Evolutionary conservation across 2,329 filamentous ascomycete species (phyloP).

Genomic region (Stagonosporopsis tanaceti): DNA sequence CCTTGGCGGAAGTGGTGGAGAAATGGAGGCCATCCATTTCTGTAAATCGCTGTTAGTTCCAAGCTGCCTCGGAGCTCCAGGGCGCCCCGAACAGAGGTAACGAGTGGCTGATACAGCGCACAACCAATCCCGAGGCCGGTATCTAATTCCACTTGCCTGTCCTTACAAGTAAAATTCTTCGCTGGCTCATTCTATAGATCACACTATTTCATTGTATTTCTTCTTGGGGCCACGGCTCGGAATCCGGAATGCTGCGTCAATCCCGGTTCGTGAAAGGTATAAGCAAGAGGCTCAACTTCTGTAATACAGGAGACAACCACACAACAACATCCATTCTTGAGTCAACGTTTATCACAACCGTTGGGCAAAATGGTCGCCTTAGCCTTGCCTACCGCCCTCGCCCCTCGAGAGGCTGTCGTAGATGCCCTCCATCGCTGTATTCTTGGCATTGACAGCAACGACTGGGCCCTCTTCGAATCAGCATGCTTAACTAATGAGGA

Average conservation of each 20-base stretch:
- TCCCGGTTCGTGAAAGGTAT: neutral
- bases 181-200: neutral
- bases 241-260: neutral
- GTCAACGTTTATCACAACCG: neutral
- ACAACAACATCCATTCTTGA: too few relatives aligned
- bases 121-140: neutral
- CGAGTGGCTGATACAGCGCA: neutral
- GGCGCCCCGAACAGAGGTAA: neutral
- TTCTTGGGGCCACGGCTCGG: neutral
- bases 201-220: neutral
- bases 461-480: conserved; percentile 30
- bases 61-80: neutral
- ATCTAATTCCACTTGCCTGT: neutral
- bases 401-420: conserved; percentile 31
- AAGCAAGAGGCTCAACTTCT: neutral
- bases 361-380: conserved; percentile 17
- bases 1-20: conserved; percentile 22
- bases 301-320: neutral
- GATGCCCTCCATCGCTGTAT: conserved; percentile 36
- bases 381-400: conserved; percentile 21
- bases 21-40: conserved; percentile 23
- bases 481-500: conserved; percentile 25
- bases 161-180: neutral
- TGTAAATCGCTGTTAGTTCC: conserved; percentile 22
- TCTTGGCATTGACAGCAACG: conserved; percentile 35